Evolutionary conservation across 2,329 filamentous ascomycete genomes (phyloP).

Genomic region (Fusarium albosuccineum): DNA sequence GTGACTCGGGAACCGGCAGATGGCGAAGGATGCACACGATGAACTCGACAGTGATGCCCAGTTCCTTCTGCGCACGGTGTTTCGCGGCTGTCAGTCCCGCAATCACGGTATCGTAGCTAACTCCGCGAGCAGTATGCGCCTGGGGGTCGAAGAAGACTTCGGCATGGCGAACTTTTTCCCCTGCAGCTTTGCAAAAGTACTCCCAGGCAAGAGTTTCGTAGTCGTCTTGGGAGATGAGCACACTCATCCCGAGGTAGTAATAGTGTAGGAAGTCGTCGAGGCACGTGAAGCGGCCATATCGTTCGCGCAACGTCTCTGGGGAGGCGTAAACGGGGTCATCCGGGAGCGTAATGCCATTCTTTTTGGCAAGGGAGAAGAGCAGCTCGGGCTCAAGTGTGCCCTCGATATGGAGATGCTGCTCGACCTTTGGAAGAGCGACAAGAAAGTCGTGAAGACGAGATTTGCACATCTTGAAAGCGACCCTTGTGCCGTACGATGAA

Average conservation of each 20-base stretch:
- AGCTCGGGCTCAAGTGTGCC: conserved; percentile 78
- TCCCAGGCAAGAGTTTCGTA: conserved; percentile 79
- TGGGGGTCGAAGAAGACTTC: conserved; percentile 88
- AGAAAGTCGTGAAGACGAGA: conserved; percentile 67
- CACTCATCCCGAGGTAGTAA: conserved; percentile 82
- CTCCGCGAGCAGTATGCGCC: conserved; percentile 74
- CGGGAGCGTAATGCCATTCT: conserved; percentile 75
- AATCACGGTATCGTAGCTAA: conserved; percentile 74
- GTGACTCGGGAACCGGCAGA: conserved; percentile 70
- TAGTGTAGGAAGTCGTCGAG: conserved; percentile 84
- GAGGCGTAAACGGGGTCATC: conserved; percentile 74
- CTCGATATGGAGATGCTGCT: conserved; percentile 86
- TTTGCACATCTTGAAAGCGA: conserved; percentile 64
- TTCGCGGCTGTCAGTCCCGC: conserved; percentile 73
- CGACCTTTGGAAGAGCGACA: conserved; percentile 78
- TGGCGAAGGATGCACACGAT: conserved; percentile 82
- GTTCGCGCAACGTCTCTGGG: conserved; percentile 67
- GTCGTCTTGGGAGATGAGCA: conserved; percentile 73
- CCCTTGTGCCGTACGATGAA: background rate
- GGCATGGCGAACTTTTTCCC: conserved; percentile 76
- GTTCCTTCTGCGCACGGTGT: conserved; percentile 68
- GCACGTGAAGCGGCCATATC: conserved; percentile 76
- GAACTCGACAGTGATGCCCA: conserved; percentile 73
- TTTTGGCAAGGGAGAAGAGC: conserved; percentile 76
- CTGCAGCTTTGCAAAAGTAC: conserved; percentile 75